These are phyloP conservation scores for Microbotryum lychnidis-dioicae DNA, from an alignment of 1,284 basidiomycete species.

Conservation along the genomic window DNA sequence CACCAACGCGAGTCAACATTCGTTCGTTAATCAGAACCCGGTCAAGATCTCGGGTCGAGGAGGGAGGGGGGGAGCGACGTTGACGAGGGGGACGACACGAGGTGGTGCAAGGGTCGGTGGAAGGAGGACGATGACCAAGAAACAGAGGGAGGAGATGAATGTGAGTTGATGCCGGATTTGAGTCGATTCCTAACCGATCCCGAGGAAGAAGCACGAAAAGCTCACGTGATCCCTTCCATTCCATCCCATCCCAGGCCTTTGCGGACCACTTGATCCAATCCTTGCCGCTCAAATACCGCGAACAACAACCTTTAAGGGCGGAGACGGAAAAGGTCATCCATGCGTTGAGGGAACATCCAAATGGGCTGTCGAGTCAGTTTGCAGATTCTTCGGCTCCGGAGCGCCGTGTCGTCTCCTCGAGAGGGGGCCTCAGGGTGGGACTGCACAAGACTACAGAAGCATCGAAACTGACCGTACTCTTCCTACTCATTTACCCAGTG, in stretches of 20 bases:
- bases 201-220: not conserved
- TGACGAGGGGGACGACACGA: slow-evolving; percentile 6
- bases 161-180: slow-evolving; percentile 5
- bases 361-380: slow-evolving; percentile 23
- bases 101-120: no score
- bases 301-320: slow-evolving; percentile 28
- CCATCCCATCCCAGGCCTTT: slow-evolving; percentile 17
- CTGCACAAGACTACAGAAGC: not conserved
- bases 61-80: not conserved
- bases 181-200: not conserved
- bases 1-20: slow-evolving; percentile 15
- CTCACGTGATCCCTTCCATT: not conserved
- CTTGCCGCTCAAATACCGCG: slow-evolving; percentile 32
- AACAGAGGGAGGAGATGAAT: slow-evolving; percentile 27
- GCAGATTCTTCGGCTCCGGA: not conserved
- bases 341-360: slow-evolving; percentile 16
- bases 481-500: not conserved
- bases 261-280: slow-evolving; percentile 28
- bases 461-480: not conserved
- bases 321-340: slow-evolving; percentile 30
- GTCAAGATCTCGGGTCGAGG: not conserved
- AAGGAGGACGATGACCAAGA: no score
- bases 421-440: slow-evolving; percentile 5
- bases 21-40: not conserved
- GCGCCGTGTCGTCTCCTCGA: no score